Conservation (phyloP, 140 eudicot genomes). For the Bidens hawaiensis region DNA sequence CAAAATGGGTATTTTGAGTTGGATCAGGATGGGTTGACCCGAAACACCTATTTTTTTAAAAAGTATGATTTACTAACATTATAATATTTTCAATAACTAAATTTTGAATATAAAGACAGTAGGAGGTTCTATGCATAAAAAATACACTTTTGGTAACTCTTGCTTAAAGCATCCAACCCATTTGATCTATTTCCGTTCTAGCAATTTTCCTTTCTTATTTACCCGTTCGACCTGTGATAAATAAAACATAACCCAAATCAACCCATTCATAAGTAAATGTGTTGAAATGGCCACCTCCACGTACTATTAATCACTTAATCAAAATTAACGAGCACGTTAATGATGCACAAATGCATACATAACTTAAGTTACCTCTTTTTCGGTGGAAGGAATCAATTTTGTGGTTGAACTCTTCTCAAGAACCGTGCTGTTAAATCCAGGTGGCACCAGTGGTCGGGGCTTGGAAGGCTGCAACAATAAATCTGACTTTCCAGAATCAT, state of each 20-base stretch:
- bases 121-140: not conserved
- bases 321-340: not conserved
- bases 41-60: not conserved
- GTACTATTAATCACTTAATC: not conserved
- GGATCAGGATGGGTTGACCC: not conserved
- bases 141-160: not conserved
- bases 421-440: slow-evolving; percentile 66
- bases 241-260: not conserved
- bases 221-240: not conserved
- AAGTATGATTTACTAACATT: not conserved
- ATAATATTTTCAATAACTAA: not conserved
- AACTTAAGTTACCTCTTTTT: slow-evolving; percentile 47
- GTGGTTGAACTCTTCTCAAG: slow-evolving; percentile 52
- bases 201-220: not conserved
- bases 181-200: not conserved
- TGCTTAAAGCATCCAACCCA: not conserved
- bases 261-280: not conserved
- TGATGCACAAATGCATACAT: not conserved
- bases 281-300: not conserved
- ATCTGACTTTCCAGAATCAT: slow-evolving; percentile 47
- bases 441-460: slow-evolving; percentile 88
- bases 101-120: not conserved
- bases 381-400: slow-evolving; percentile 37
- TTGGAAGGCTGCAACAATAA: slow-evolving; percentile 44
- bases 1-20: not conserved